A percentile compares a stretch with the other conserved stretches of the same genome.
phyloP scores from a whole-genome alignment of 352 stramenopile genomes.

The Phytophthora chlamydospora region DNA sequence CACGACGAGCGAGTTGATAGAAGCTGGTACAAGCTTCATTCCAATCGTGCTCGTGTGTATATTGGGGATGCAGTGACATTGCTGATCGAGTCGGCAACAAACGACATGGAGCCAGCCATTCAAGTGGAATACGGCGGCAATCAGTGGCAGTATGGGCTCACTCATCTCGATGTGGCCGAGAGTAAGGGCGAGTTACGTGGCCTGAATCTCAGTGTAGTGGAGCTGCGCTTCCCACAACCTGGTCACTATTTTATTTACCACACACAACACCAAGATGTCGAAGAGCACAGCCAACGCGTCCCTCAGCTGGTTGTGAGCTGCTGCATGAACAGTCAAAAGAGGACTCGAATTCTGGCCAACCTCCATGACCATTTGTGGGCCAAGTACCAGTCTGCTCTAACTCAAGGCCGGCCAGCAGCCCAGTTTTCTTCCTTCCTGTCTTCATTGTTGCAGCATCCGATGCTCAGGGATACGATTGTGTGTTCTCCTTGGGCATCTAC shows the following conservation, averaged over 20 bases:
- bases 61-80: slow-evolving; percentile 17
- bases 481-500: slow-evolving; percentile 27
- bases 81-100: slow-evolving; percentile 19
- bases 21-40: slow-evolving; percentile 21
- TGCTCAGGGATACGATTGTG: slow-evolving; percentile 15
- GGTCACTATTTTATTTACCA: slow-evolving; percentile 26
- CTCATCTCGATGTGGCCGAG: slow-evolving; percentile 14
- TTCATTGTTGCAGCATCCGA: slow-evolving; percentile 17
- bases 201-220: slow-evolving; percentile 10
- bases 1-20: slow-evolving; percentile 11
- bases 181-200: neutral
- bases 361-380: slow-evolving; percentile 18
- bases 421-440: slow-evolving; percentile 36
- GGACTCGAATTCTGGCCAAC: slow-evolving; percentile 12
- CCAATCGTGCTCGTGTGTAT: slow-evolving; percentile 25
- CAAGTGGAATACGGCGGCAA: slow-evolving; percentile 24
- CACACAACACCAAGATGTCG: neutral
- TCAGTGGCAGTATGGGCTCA: slow-evolving; percentile 20
- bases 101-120: slow-evolving; percentile 12
- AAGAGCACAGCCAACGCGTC: slow-evolving; percentile 1
- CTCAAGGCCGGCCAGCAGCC: slow-evolving; percentile 1
- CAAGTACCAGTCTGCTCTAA: slow-evolving; percentile 21
- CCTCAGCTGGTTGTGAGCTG: slow-evolving; percentile 20
- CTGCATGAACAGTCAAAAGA: slow-evolving; percentile 15
- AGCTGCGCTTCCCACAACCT: slow-evolving; percentile 24